Evolutionary conservation across 768 basidiomycete species (phyloP).

Genomic region (Pleurotus platypus): DNA sequence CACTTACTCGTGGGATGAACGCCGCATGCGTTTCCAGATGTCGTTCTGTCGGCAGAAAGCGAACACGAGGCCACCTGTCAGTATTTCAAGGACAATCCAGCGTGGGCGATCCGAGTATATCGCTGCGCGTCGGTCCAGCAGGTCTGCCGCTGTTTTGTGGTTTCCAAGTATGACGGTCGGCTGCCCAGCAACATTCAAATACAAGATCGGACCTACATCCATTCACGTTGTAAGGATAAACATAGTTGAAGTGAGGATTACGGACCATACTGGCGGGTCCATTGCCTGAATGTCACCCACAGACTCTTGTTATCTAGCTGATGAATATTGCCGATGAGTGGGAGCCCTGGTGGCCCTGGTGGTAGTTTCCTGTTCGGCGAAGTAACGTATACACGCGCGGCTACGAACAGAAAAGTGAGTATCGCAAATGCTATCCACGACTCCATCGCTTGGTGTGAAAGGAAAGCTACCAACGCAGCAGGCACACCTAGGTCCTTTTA

Average conservation of each 20-base stretch:
- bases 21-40: not conserved
- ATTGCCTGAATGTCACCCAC: slow-evolving; percentile 18
- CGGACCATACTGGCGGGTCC: slow-evolving; percentile 18
- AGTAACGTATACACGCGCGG: not conserved
- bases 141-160: slow-evolving; percentile 24
- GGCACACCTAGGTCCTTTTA: too few relatives aligned
- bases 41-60: slow-evolving; percentile 20
- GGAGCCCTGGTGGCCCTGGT: slow-evolving; percentile 21
- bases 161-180: slow-evolving; percentile 26
- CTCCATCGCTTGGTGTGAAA: not conserved
- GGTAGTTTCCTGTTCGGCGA: slow-evolving; percentile 13
- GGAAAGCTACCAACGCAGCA: too few relatives aligned
- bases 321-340: slow-evolving; percentile 20
- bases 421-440: not conserved
- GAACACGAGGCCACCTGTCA: slow-evolving; percentile 24
- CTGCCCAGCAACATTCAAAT: slow-evolving; percentile 14
- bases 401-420: not conserved
- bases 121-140: slow-evolving; percentile 25
- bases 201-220: slow-evolving; percentile 14
- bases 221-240: not conserved
- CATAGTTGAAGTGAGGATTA: not conserved
- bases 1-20: not conserved
- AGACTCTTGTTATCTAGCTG: slow-evolving; percentile 14
- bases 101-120: slow-evolving; percentile 23
- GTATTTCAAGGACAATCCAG: slow-evolving; percentile 25